These are phyloP conservation scores for Alternaria sp. DNA, from an alignment of 2,329 filamentous ascomycete species.

Conservation along the genomic window DNA sequence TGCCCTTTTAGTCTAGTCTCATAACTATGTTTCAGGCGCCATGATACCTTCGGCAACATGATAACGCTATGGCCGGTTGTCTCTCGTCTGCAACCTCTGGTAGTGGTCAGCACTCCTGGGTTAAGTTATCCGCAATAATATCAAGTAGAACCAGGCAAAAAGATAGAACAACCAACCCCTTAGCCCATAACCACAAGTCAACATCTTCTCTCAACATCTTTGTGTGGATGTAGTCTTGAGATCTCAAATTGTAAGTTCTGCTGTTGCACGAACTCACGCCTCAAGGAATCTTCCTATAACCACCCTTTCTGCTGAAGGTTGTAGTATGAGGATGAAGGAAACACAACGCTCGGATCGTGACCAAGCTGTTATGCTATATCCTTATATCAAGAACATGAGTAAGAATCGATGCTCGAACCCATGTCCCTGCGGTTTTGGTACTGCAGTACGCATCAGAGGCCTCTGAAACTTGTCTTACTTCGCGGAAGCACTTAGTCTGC, in stretches of 20 bases:
- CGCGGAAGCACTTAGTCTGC: neutral
- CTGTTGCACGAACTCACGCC: neutral
- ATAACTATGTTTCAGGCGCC: too few relatives aligned
- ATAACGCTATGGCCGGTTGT: too few relatives aligned
- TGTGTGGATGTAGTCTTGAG: neutral
- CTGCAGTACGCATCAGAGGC: neutral
- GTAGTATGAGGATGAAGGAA: neutral
- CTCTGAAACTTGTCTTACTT: neutral
- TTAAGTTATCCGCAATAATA: neutral
- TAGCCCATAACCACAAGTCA: neutral
- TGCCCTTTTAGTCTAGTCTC: too few relatives aligned
- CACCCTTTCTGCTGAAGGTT: neutral
- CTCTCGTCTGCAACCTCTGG: too few relatives aligned
- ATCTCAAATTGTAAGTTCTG: neutral
- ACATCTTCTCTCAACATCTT: neutral
- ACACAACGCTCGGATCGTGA: neutral
- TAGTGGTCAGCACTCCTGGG: too few relatives aligned
- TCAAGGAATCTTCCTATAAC: neutral
- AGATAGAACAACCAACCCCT: neutral
- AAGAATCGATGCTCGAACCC: too few relatives aligned
- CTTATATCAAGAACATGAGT: too few relatives aligned
- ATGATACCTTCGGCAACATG: too few relatives aligned
- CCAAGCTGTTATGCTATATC: neutral
- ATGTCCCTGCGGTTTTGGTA: neutral
- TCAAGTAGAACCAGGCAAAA: neutral